Conservation (phyloP, 768 basidiomycete species). For the Rhodotorula graminis region DNA sequence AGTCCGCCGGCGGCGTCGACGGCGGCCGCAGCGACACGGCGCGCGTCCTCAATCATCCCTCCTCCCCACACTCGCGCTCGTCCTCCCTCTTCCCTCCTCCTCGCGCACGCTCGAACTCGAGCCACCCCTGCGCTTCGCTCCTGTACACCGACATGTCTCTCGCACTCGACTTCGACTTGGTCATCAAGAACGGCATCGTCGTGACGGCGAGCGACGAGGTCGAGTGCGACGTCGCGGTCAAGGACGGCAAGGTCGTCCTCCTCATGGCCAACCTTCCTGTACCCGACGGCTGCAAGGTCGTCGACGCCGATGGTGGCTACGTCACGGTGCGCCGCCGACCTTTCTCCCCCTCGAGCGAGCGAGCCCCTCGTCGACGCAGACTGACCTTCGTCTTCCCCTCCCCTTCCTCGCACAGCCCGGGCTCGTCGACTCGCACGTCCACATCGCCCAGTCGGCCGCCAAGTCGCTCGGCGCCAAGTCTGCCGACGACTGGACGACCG, state of each 20-base stretch:
- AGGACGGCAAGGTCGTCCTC: slow-evolving; percentile 45
- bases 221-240: slow-evolving; percentile 45
- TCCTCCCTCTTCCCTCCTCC: not conserved
- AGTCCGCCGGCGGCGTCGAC: no score
- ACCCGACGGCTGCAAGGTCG: slow-evolving; percentile 41
- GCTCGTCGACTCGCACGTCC: slow-evolving; percentile 49
- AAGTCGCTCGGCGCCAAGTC: slow-evolving; percentile 39
- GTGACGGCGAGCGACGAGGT: slow-evolving; percentile 33
- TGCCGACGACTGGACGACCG: slow-evolving; percentile 47
- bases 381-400: no score
- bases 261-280: slow-evolving; percentile 41
- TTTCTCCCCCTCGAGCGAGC: no score
- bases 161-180: slow-evolving; percentile 20
- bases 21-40: no score
- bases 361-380: not conserved
- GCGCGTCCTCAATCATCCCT: no score
- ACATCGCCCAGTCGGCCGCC: slow-evolving; percentile 45
- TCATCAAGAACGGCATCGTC: slow-evolving; percentile 36
- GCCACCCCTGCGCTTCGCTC: not conserved
- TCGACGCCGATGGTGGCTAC: slow-evolving; percentile 48
- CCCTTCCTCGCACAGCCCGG: slow-evolving; percentile 43
- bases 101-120: not conserved
- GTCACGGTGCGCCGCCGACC: slow-evolving; percentile 42
- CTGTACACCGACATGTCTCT: not conserved
- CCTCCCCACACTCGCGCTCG: no score